phyloP scores from a whole-genome alignment of 306 rosid species.

The Ormosia semicastrata region DNA sequence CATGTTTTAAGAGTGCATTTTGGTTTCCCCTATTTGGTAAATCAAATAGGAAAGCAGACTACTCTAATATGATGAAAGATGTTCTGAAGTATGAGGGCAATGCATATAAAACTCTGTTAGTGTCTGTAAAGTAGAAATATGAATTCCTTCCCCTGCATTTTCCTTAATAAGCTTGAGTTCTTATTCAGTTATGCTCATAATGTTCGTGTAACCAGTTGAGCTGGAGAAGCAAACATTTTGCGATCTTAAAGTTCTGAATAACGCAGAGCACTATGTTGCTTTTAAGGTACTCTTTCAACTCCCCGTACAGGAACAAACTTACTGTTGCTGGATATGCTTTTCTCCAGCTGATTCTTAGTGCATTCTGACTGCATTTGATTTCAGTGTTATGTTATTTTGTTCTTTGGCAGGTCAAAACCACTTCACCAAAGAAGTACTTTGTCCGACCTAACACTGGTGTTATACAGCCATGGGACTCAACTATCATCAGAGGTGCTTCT shows the following conservation, averaged over 20 bases:
- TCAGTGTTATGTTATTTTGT: not conserved
- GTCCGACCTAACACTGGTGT: constrained; percentile 80
- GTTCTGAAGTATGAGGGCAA: not conserved
- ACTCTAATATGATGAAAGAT: not conserved
- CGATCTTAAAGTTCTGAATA: constrained; percentile 69
- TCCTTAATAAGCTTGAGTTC: not conserved
- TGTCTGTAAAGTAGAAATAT: not conserved
- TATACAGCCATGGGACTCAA: constrained; percentile 66
- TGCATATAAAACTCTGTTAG: not conserved
- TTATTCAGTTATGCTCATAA: constrained; percentile 24
- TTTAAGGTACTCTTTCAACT: constrained; percentile 53
- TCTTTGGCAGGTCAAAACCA: constrained; percentile 67
- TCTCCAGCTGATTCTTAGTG: not conserved
- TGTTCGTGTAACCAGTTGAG: constrained; percentile 55
- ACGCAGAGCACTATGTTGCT: constrained; percentile 66
- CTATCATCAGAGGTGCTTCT: constrained; percentile 63
- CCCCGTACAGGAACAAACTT: not conserved
- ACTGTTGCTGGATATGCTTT: not conserved
- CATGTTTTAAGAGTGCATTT: not conserved
- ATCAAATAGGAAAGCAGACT: not conserved
- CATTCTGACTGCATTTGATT: not conserved
- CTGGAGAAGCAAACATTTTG: constrained; percentile 72
- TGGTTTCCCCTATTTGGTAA: not conserved
- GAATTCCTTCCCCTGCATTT: not conserved
- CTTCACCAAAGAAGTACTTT: constrained; percentile 82